Base-by-base conservation (phyloP, 1,284 basidiomycete species). In the Tremellales sp. region DNA sequence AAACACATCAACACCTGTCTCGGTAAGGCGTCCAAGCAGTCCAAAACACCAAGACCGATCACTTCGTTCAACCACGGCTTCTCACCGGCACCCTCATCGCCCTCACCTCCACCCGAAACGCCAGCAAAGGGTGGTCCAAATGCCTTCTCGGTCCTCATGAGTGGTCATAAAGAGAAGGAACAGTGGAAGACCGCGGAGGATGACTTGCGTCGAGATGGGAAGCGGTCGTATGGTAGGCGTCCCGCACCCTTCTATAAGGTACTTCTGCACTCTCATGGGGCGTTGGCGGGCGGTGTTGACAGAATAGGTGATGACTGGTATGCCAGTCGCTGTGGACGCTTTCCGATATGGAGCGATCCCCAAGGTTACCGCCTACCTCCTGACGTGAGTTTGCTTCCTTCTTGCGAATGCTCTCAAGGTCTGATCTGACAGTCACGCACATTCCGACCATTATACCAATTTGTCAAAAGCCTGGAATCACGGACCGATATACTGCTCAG, bases 271-370 rank as follows among this genome's bases (percentile, higher is more conserved):
- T 23, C 6, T 23, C 7, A 5, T 24, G 6, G 19, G 12, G 5
- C 23, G 39, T 7, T 23, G 6, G 15, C 23, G 33, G 40, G 24
- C 40, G 31, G 40, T 23, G n/a, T n/a, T n/a, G n/a, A n/a, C n/a
- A n/a, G 11, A 36, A 5, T 53, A 78, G 69, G 74, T 80, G n/a
- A 75, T 98, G 56, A 87, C 90, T 57, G 94, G 96, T 2, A 97
- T 97, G 92, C 91, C 93, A 1, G 88, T 97, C 40, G 87, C 91
- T 5, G 92, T 97, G 0, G 94, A 97, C 64, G 92, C 91, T 1
- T 97, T 97, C 71, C 82, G 86, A 42, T 97, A 94, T 68, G 92
- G 92, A 2, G 77, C 79, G n/a, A 90, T 97, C 48, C 89, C 90
- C 6, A 83, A 82, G 10, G 83, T 96, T 11, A 86, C 80, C 3